Evolutionary conservation across 495 filamentous ascomycete genomes (phyloP).

Genomic region (Xylaria palmicola): DNA sequence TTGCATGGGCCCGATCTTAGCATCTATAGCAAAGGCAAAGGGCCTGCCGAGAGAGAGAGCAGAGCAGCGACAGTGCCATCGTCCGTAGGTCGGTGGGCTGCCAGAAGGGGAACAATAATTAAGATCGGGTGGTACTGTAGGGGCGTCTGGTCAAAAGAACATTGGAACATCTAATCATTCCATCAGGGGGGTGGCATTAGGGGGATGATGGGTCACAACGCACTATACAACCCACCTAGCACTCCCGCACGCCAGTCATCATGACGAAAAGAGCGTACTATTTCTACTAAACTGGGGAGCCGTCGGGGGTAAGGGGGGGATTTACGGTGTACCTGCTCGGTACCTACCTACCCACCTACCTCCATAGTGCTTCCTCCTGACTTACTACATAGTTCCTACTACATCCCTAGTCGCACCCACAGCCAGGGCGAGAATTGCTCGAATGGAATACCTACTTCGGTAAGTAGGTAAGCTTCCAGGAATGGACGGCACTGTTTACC

Average conservation of each 20-base stretch:
- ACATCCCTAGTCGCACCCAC: neutral
- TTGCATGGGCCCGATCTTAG: neutral
- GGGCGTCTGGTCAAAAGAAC: neutral
- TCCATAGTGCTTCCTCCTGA: too few relatives aligned
- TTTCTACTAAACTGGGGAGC: too few relatives aligned
- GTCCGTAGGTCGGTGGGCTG: slow-evolving; percentile 13
- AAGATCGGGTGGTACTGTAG: too few relatives aligned
- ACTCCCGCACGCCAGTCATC: neutral
- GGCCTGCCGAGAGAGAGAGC: slow-evolving; percentile 1
- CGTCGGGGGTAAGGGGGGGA: slow-evolving; percentile 1
- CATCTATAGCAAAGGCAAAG: neutral
- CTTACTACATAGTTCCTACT: too few relatives aligned
- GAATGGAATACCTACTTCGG: too few relatives aligned
- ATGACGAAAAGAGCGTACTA: neutral
- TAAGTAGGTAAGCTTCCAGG: slow-evolving; percentile 6
- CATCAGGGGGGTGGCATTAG: neutral
- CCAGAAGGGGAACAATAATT: slow-evolving; percentile 19
- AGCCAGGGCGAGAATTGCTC: slow-evolving; percentile 10
- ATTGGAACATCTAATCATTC: slow-evolving; percentile 16
- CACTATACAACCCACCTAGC: neutral
- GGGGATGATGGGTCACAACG: neutral
- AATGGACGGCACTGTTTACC: neutral
- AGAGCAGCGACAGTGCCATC: slow-evolving; percentile 12
- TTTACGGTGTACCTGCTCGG: slow-evolving; percentile 9
- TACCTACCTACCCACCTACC: too few relatives aligned